Percentiles rank a stretch among this genome's conserved stretches.
These are phyloP conservation scores for Cadophora gregata DNA, from an alignment of 2,329 filamentous ascomycete genomes.

Conservation along the genomic window DNA sequence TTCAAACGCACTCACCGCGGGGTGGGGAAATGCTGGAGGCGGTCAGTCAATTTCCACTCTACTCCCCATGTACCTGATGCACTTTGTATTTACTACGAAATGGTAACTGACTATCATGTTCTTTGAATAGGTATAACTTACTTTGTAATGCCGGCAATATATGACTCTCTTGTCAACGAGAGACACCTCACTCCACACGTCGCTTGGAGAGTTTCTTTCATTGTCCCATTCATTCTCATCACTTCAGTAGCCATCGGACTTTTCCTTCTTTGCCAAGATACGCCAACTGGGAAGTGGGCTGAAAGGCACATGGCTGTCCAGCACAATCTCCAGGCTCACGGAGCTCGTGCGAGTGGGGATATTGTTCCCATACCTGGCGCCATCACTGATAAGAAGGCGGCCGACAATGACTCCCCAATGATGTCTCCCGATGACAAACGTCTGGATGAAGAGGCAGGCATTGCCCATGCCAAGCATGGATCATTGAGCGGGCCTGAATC, in stretches of 20 bases:
- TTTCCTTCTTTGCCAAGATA: constrained; percentile 78
- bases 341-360: constrained; percentile 48
- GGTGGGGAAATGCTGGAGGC: constrained; percentile 86
- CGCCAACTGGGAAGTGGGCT: constrained; percentile 81
- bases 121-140: constrained; percentile 52
- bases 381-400: constrained; percentile 33
- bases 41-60: constrained; percentile 53
- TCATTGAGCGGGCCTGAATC: constrained; percentile 48
- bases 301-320: constrained; percentile 60
- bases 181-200: constrained; percentile 67
- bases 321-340: constrained; percentile 53
- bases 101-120: not conserved
- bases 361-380: constrained; percentile 42
- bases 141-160: constrained; percentile 91
- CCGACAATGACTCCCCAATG: constrained; percentile 16
- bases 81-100: not conserved
- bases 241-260: constrained; percentile 69
- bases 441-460: constrained; percentile 55
- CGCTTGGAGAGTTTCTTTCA: constrained; percentile 84
- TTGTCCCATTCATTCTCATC: constrained; percentile 83
- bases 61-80: not conserved
- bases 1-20: constrained; percentile 83
- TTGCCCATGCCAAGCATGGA: constrained; percentile 49
- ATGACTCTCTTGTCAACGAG: constrained; percentile 71
- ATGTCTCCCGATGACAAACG: constrained; percentile 44